phyloP scores from a whole-genome alignment of 768 basidiomycete species.

The Phylloporus rhodoxanthus region DNA sequence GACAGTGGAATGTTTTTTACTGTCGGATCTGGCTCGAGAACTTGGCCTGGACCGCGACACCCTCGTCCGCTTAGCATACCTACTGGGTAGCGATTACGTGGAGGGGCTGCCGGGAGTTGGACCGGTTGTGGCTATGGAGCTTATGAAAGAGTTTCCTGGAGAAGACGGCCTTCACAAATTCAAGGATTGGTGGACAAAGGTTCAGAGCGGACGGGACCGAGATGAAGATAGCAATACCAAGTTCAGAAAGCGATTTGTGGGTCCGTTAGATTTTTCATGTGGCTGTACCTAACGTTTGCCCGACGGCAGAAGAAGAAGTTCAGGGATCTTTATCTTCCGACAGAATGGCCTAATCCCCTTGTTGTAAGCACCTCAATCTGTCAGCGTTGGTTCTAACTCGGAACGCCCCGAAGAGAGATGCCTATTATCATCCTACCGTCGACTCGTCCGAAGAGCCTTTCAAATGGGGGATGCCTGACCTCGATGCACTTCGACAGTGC shows the following conservation, averaged over 20 bases:
- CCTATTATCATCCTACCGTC: slow-evolving; percentile 87
- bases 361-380: slow-evolving; percentile 53
- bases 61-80: slow-evolving; percentile 83
- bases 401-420: slow-evolving; percentile 58
- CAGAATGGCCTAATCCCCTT: slow-evolving; percentile 88
- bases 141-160: slow-evolving; percentile 89
- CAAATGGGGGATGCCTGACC: slow-evolving; percentile 95
- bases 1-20: slow-evolving; percentile 93
- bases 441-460: slow-evolving; percentile 91
- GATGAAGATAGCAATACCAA: slow-evolving; percentile 65
- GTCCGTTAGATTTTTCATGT: slow-evolving; percentile 26
- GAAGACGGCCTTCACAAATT: slow-evolving; percentile 79
- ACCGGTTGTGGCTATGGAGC: slow-evolving; percentile 93
- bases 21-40: slow-evolving; percentile 78
- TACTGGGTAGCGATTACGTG: slow-evolving; percentile 95
- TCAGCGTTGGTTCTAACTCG: slow-evolving; percentile 1
- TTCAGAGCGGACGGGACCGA: slow-evolving; percentile 84
- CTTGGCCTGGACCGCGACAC: slow-evolving; percentile 81
- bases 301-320: slow-evolving; percentile 77
- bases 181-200: slow-evolving; percentile 90
- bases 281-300: slow-evolving; percentile 3
- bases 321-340: slow-evolving; percentile 70
- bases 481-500: slow-evolving; percentile 83
- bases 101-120: slow-evolving; percentile 90
- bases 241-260: slow-evolving; percentile 81